These are phyloP conservation scores for Coffea eugenioides DNA, from an alignment of 257 asterid genomes.

Conservation along the genomic window DNA sequence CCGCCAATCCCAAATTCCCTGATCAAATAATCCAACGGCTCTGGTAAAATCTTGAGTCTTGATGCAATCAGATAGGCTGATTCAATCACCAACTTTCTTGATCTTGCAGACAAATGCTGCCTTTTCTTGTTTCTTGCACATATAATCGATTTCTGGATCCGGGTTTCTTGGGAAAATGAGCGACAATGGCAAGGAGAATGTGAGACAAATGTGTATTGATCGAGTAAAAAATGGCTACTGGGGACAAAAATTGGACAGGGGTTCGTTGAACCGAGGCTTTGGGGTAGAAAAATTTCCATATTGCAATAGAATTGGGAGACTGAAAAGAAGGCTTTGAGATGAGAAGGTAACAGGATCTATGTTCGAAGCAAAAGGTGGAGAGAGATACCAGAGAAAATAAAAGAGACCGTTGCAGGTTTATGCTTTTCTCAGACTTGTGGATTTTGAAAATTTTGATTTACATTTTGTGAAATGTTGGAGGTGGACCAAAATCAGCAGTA, in stretches of 20 bases:
- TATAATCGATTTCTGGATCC: conserved; percentile 26
- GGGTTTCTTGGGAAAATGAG: conserved; percentile 7
- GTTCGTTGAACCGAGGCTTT: not conserved
- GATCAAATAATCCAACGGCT: conserved; percentile 52
- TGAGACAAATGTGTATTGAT: not conserved
- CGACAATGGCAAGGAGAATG: conserved; percentile 1
- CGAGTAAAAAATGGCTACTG: not conserved
- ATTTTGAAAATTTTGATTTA: no score
- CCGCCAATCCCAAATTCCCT: conserved; percentile 64
- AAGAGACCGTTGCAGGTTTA: no score
- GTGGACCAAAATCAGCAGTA: no score
- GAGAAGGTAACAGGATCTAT: not conserved
- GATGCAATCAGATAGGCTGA: conserved; percentile 71
- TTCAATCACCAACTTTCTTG: conserved; percentile 45
- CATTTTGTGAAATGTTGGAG: no score
- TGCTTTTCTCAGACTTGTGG: no score
- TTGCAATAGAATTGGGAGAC: not conserved
- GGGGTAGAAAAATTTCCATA: not conserved
- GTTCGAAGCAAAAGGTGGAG: no score
- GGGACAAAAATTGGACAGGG: not conserved
- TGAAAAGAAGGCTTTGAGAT: not conserved
- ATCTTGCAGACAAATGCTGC: conserved; percentile 35
- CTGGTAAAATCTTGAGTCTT: conserved; percentile 58
- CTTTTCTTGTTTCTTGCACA: conserved; percentile 51
- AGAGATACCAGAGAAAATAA: no score